Percentiles rank a stretch among this genome's conserved stretches.
Evolutionary conservation across 257 asterid genomes (phyloP).

Genomic region (Coffea eugenioides): DNA sequence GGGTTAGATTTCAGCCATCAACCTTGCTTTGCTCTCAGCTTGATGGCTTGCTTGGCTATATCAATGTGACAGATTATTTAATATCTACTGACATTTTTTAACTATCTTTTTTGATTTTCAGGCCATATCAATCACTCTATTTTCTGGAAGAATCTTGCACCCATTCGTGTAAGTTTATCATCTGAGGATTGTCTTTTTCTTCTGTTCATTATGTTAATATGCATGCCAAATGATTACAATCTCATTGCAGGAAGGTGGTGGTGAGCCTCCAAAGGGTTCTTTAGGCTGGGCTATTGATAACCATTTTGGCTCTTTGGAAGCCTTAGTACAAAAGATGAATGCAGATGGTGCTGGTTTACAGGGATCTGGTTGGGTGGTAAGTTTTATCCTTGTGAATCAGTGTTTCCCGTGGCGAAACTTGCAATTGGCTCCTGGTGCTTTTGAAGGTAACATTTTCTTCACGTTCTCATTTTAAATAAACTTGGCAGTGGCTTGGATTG

Average conservation of each 20-base stretch:
- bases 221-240: slow-evolving; percentile 5
- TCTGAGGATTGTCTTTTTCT: slow-evolving; percentile 1
- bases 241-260: slow-evolving; percentile 69
- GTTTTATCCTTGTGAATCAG: slow-evolving; percentile 13
- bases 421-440: slow-evolving; percentile 10
- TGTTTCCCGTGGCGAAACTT: background rate
- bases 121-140: slow-evolving; percentile 92
- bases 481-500: slow-evolving; percentile 68
- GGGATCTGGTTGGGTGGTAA: slow-evolving; percentile 95
- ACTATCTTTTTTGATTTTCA: slow-evolving; percentile 25
- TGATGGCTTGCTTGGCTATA: background rate
- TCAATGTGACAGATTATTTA: background rate
- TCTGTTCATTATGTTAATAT: slow-evolving; percentile 1
- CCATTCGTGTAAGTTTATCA: slow-evolving; percentile 52
- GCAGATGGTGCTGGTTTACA: slow-evolving; percentile 85
- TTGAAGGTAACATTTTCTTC: background rate
- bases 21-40: background rate
- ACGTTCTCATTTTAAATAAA: background rate
- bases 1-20: background rate
- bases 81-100: background rate
- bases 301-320: slow-evolving; percentile 65
- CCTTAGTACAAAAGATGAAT: slow-evolving; percentile 59
- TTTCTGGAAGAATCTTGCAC: slow-evolving; percentile 93
- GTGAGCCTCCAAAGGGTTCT: slow-evolving; percentile 73
- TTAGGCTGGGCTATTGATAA: slow-evolving; percentile 65